Evolutionary conservation across 495 filamentous ascomycete genomes (phyloP).

Genomic region (Trichocladium uniseriatum): DNA sequence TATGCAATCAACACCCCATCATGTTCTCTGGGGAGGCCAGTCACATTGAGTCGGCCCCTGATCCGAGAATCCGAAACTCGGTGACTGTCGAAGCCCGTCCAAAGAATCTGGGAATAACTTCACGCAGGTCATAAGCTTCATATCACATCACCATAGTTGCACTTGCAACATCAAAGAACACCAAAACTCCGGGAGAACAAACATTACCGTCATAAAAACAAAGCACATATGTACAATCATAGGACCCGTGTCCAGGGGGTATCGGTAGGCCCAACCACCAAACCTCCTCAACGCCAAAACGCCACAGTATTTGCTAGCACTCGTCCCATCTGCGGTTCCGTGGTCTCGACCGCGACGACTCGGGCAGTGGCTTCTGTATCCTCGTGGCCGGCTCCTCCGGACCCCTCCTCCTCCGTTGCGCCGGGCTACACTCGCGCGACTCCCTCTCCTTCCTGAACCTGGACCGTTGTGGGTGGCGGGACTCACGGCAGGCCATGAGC

Average conservation of each 20-base stretch:
- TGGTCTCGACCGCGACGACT: constrained; percentile 25
- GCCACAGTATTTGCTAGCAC: constrained; percentile 12
- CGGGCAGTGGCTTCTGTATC: constrained; percentile 32
- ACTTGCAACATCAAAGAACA: neutral
- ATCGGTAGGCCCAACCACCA: constrained; percentile 20
- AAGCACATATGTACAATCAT: constrained; percentile 19
- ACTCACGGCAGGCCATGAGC: constrained; percentile 15
- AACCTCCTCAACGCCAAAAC: constrained; percentile 20
- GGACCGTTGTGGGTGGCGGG: constrained; percentile 12
- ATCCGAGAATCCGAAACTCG: no score
- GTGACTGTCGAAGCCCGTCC: no score
- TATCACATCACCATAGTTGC: neutral
- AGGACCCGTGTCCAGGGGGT: constrained; percentile 25
- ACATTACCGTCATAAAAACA: constrained; percentile 11
- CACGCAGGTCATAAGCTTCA: neutral
- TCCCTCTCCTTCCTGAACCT: constrained; percentile 17
- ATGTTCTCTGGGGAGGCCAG: no score
- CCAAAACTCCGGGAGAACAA: neutral
- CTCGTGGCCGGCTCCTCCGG: constrained; percentile 28
- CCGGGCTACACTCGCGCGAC: constrained; percentile 21
- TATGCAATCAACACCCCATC: no score
- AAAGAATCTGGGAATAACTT: constrained; percentile 11
- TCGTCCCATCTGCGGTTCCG: constrained; percentile 26
- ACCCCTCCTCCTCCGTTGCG: constrained; percentile 19
- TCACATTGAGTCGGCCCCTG: no score